Evolutionary conservation across 164 flowering plant species (phyloP).

Genomic region (Dillenia suffruticosa): DNA sequence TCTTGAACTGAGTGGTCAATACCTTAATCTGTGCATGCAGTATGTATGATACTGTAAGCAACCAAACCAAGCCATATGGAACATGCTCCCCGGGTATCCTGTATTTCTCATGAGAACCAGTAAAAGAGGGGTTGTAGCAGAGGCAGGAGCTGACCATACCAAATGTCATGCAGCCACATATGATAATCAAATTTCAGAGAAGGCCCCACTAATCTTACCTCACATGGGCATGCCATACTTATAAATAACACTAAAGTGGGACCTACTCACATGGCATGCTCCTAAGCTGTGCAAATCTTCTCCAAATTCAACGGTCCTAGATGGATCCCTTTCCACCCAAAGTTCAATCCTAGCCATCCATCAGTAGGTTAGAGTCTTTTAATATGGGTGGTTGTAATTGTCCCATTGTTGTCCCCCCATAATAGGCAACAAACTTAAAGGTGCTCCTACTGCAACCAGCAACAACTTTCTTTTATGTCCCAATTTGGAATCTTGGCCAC

Average conservation of each 20-base stretch:
- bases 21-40: too few species aligned
- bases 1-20: too few species aligned
- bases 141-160: too few species aligned
- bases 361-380: slow-evolving; percentile 9
- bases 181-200: too few species aligned
- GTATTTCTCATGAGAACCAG: too few species aligned
- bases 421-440: slow-evolving; percentile 20
- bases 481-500: too few species aligned
- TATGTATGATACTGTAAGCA: too few species aligned
- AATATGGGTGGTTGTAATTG: slow-evolving; percentile 30
- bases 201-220: neutral
- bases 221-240: slow-evolving; percentile 26
- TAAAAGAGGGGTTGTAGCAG: too few species aligned
- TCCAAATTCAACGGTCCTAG: slow-evolving; percentile 22
- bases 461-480: slow-evolving; percentile 1
- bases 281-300: neutral
- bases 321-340: slow-evolving; percentile 7
- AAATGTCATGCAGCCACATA: too few species aligned
- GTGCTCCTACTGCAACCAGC: slow-evolving; percentile 31
- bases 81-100: too few species aligned
- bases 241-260: slow-evolving; percentile 23
- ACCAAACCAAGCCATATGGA: too few species aligned
- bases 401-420: slow-evolving; percentile 39
- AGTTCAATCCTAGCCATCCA: slow-evolving; percentile 31
- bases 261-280: slow-evolving; percentile 25